Conservation (phyloP, 345 rosid species). For the Cardiospermum halicacabum region DNA sequence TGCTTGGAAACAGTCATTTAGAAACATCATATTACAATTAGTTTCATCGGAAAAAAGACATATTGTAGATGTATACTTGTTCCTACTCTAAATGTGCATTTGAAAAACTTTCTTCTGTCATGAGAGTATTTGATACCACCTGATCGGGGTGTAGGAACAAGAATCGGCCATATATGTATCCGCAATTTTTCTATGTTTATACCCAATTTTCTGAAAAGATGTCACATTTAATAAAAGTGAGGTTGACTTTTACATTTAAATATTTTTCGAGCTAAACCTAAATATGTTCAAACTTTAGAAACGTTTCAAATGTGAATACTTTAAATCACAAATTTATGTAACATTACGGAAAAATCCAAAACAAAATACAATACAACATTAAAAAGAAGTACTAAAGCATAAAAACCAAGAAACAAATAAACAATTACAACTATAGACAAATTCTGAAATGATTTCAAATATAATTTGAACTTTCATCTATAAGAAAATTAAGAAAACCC, state of each 20-base stretch:
- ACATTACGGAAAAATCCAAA: no score
- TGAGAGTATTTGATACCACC: constrained; percentile 37
- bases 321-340: no score
- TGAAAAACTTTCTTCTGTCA: constrained; percentile 33
- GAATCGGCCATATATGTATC: constrained; percentile 17
- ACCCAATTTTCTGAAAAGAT: constrained; percentile 22
- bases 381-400: no score
- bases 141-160: constrained; percentile 32
- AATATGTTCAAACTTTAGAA: background rate
- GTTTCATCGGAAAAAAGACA: background rate
- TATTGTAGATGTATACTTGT: constrained; percentile 34
- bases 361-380: no score
- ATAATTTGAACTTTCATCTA: no score
- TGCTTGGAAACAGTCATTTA: constrained; percentile 35
- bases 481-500: no score
- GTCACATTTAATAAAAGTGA: constrained; percentile 7
- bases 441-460: no score
- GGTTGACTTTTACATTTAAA: background rate
- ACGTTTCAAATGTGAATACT: no score
- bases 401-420: no score
- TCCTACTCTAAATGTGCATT: constrained; percentile 88
- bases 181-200: constrained; percentile 21
- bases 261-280: background rate
- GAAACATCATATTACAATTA: constrained; percentile 1
- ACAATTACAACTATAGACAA: no score